A percentile compares a stretch with the other conserved stretches of the same genome.
phyloP scores from a whole-genome alignment of 108 stramenopile genomes.

The Phaeodactylum tricornutum region DNA sequence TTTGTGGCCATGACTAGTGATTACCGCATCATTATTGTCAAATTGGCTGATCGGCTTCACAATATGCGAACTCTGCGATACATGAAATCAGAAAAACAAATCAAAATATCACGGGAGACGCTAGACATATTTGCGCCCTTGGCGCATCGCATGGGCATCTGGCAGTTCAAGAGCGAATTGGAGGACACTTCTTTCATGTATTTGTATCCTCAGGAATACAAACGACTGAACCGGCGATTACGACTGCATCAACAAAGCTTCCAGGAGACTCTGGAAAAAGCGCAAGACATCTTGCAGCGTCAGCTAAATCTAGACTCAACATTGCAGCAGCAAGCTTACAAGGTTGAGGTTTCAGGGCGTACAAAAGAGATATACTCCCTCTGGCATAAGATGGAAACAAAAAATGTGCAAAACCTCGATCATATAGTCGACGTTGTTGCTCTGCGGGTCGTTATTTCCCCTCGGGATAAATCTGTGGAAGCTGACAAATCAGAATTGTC shows the following conservation, averaged over 20 bases:
- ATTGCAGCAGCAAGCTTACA: slow-evolving; percentile 47
- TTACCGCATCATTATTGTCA: slow-evolving; percentile 92
- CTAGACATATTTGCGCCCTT: slow-evolving; percentile 93
- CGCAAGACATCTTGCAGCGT: slow-evolving; percentile 54
- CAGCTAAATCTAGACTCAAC: slow-evolving; percentile 64
- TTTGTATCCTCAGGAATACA: slow-evolving; percentile 87
- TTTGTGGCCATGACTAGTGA: slow-evolving; percentile 96
- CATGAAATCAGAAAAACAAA: slow-evolving; percentile 92
- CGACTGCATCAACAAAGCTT: slow-evolving; percentile 56
- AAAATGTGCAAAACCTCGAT: slow-evolving; percentile 69
- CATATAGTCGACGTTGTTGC: slow-evolving; percentile 90
- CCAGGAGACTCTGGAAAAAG: slow-evolving; percentile 68
- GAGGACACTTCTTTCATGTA: slow-evolving; percentile 95
- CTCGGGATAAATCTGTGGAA: slow-evolving; percentile 32
- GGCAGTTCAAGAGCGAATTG: slow-evolving; percentile 91
- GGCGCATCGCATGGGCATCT: slow-evolving; percentile 94
- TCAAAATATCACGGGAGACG: slow-evolving; percentile 86
- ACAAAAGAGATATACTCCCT: slow-evolving; percentile 89
- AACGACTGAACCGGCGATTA: slow-evolving; percentile 59
- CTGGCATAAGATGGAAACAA: slow-evolving; percentile 94
- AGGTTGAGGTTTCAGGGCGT: slow-evolving; percentile 73
- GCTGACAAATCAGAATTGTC: slow-evolving; percentile 5
- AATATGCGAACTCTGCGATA: slow-evolving; percentile 88
- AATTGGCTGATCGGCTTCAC: slow-evolving; percentile 91
- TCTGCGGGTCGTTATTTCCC: slow-evolving; percentile 80